These are phyloP conservation scores for Phaseolus coccineus DNA, from an alignment of 331 rosid genomes.

Conservation along the genomic window DNA sequence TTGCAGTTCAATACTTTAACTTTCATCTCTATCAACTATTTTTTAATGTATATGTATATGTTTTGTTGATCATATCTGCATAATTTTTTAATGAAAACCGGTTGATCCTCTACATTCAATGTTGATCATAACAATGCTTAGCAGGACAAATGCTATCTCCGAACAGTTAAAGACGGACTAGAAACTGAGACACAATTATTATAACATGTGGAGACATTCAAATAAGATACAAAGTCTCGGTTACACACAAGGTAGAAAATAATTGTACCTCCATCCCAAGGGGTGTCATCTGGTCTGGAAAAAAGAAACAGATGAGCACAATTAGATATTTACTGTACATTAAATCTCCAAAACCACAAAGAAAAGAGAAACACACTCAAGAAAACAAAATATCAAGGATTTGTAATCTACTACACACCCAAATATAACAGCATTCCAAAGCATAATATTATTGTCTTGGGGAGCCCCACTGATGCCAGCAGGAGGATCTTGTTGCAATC, in stretches of 20 bases:
- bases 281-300: constrained; percentile 97
- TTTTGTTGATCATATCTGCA: neutral
- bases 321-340: constrained; percentile 38
- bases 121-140: constrained; percentile 20
- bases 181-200: constrained; percentile 8
- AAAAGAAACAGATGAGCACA: constrained; percentile 35
- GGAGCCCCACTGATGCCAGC: constrained; percentile 99
- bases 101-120: constrained; percentile 12
- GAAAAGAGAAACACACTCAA: neutral
- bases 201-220: neutral
- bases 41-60: too few species aligned
- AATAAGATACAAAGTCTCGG: constrained; percentile 28
- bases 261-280: constrained; percentile 96
- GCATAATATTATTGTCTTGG: constrained; percentile 94
- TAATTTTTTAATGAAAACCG: neutral
- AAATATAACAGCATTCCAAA: constrained; percentile 98
- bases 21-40: neutral
- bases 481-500: constrained; percentile 98
- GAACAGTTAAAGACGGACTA: neutral
- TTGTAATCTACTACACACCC: constrained; percentile 63
- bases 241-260: constrained; percentile 29
- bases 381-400: neutral
- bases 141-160: constrained; percentile 6
- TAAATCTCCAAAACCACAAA: constrained; percentile 37
- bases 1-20: neutral